Base-by-base conservation (phyloP, 805 yeast species). In the Candida caryicola region DNA sequence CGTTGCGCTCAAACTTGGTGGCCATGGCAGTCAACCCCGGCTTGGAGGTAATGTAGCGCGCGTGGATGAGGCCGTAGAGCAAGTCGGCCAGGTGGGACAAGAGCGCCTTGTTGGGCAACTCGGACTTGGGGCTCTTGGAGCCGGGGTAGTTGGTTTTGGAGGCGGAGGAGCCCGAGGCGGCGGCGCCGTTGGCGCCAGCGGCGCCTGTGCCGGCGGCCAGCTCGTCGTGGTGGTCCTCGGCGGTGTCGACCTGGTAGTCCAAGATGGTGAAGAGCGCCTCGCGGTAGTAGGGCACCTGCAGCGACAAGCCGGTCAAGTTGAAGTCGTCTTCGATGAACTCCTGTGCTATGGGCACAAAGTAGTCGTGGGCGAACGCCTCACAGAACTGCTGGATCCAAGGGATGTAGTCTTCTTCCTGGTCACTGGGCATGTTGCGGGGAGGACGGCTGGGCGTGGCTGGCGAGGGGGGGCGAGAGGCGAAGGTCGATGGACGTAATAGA, bases 251-350 rank as follows among this genome's bases (percentile, higher is more conserved):
- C 56, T 85, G 97, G 46, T 88, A 75, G 61, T 91, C 99, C 46
- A 91, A 69, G 43, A 93, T 87, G 50, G 91, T 75, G 62, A 91
- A 96, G 45, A 91, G 66, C 1, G 98, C 96, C 55, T 89, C 95
- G 54, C 91, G 71, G 61, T 90, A 93, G 57, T 82, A 86, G 3
- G 97, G 95, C 7, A 93, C 96, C 41, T 85, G 79, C 47, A 82
- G 76, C 23, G 84, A 74, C 36, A 93, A 72, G 1, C 98, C 97
- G 1, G 98, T 90, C 53, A 93, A 73, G 58, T 93, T 93, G 73
- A 93, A 93, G 50, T 93, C 98, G 62, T 93, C 99, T 52, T 90
- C 97, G 44, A 93, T 87, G 61, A 89, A 93, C 34, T 88, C 96
- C 33, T 85, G 88, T 1, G 89, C 75, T 4, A 93, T 96, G 50